Conservation (phyloP, 2,329 filamentous ascomycete genomes). For the Pseudogymnoascus sp. region DNA sequence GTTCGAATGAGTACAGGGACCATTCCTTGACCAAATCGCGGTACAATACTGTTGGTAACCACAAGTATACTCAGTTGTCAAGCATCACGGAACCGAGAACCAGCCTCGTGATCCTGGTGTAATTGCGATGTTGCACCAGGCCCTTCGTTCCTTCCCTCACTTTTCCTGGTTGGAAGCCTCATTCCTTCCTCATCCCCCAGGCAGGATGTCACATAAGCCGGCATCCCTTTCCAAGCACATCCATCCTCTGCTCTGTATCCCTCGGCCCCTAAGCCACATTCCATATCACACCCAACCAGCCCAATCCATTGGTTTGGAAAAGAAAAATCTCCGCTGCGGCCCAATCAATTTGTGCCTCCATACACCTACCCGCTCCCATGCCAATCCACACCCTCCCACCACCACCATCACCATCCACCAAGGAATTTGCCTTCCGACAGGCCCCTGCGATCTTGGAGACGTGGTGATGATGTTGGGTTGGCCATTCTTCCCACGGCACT, state of each 20-base stretch:
- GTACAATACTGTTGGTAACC: background rate
- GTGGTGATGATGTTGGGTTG: background rate
- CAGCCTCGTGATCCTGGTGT: background rate
- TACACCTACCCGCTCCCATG: background rate
- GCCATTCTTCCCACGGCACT: background rate
- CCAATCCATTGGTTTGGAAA: background rate
- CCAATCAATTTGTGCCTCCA: background rate
- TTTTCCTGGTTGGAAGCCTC: background rate
- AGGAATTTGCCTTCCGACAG: background rate
- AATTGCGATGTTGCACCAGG: background rate
- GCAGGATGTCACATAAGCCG: background rate
- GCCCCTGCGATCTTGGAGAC: background rate
- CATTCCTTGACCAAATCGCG: background rate
- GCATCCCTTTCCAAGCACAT: background rate
- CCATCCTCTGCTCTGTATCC: too few species aligned
- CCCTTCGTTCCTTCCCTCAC: background rate
- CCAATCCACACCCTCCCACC: background rate
- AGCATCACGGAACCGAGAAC: background rate
- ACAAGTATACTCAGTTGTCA: background rate
- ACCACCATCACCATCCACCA: background rate
- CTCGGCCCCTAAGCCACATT: too few species aligned
- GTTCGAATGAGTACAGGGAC: background rate
- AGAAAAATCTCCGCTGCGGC: background rate
- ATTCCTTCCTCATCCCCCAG: background rate
- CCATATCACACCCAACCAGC: background rate